Conservation (phyloP, 257 asterid species). For the Solanum virginianum region DNA sequence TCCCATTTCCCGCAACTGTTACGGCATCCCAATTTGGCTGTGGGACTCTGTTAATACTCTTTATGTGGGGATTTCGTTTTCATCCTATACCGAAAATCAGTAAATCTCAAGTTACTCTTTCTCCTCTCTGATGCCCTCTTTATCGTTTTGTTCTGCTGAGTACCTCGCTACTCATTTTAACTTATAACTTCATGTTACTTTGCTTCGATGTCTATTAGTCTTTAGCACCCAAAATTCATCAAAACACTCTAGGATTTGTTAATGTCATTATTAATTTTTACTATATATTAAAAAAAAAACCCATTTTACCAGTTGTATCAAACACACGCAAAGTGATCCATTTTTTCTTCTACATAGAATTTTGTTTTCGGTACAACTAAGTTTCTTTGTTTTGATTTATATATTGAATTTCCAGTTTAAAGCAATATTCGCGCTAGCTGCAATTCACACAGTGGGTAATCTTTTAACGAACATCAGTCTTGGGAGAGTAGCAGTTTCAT, state of each 20-base stretch:
- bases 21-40: slow-evolving; percentile 82
- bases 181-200: neutral
- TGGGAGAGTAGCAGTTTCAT: slow-evolving; percentile 82
- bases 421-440: slow-evolving; percentile 43
- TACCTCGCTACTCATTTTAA: neutral
- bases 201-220: neutral
- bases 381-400: neutral
- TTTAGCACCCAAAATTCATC: neutral
- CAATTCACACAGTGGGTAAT: slow-evolving; percentile 77
- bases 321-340: neutral
- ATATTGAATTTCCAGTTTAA: slow-evolving; percentile 25
- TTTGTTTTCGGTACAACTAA: neutral
- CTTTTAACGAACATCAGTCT: slow-evolving; percentile 77
- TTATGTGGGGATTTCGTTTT: slow-evolving; percentile 72
- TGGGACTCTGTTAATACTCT: slow-evolving; percentile 40
- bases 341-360: neutral
- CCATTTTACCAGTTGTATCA: neutral
- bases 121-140: neutral
- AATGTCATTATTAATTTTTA: neutral
- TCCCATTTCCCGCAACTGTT: slow-evolving; percentile 66
- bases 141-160: neutral
- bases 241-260: neutral
- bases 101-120: slow-evolving; percentile 44
- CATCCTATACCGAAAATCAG: slow-evolving; percentile 58
- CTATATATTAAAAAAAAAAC: too few species aligned